Conservation (phyloP, 2,329 filamentous ascomycete species). For the Aureobasidium sp. region DNA sequence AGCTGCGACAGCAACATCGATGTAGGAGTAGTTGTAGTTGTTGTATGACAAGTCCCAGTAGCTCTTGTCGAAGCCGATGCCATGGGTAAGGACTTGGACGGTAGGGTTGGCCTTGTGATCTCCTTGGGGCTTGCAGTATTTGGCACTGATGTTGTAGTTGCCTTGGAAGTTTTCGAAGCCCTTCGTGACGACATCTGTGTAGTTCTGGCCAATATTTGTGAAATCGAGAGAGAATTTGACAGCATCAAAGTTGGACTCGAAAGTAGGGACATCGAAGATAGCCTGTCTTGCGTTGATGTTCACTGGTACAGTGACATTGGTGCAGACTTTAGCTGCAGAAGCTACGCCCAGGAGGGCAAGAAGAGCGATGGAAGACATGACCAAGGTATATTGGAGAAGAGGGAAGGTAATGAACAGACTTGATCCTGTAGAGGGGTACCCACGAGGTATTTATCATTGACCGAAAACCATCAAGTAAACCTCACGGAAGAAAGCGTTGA, state of each 20-base stretch:
- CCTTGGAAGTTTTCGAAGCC: slow-evolving; percentile 24
- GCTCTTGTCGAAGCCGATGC: slow-evolving; percentile 42
- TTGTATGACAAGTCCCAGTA: slow-evolving; percentile 39
- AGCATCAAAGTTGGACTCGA: slow-evolving; percentile 62
- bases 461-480: not conserved
- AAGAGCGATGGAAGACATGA: slow-evolving; percentile 17
- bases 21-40: slow-evolving; percentile 40
- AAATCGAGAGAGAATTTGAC: slow-evolving; percentile 61
- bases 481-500: slow-evolving; percentile 5
- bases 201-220: slow-evolving; percentile 58
- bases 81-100: slow-evolving; percentile 47
- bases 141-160: slow-evolving; percentile 26
- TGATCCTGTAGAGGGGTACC: not conserved
- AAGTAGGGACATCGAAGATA: slow-evolving; percentile 56
- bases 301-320: slow-evolving; percentile 63
- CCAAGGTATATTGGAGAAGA: not conserved
- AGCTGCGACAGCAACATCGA: slow-evolving; percentile 43
- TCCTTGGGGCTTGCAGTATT: slow-evolving; percentile 30
- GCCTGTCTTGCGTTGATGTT: slow-evolving; percentile 60
- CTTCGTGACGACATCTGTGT: slow-evolving; percentile 41
- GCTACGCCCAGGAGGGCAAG: slow-evolving; percentile 23
- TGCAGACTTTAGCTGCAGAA: slow-evolving; percentile 41
- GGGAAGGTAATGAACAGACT: not conserved
- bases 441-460: slow-evolving; percentile 14
- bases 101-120: slow-evolving; percentile 21